Evolutionary conservation across 768 basidiomycete genomes (phyloP), one percentile per base, ranked within the genome.

Genomic region (Asterophora parasitica): DNA sequence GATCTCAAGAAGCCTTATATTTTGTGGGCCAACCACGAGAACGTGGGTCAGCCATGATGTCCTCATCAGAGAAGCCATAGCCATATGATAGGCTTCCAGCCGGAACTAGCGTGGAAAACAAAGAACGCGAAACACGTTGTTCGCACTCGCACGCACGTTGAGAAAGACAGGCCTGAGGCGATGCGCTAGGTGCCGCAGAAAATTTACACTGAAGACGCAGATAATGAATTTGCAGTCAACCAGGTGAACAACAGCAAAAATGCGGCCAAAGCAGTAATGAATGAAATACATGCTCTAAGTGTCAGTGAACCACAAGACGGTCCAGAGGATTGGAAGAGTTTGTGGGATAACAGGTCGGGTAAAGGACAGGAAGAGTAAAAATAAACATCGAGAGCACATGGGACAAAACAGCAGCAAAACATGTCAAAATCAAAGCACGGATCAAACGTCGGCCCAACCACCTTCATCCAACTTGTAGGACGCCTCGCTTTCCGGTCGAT

Each of bases 391-490:
- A 23, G 17, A 20, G 13, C 27, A 36, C 48, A 46, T 4, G 17
- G 23, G 28, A 17, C 28, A n/a, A n/a, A n/a, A n/a, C n/a, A n/a
- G n/a, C n/a, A n/a, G n/a, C 13, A 34, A 26, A 33, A 41, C 37
- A 31, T 13, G 19, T 34, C 12, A 15, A 7, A 30, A 30, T 30
- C 28, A 30, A 30, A 30, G 28, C 5, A 13, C 35, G 13, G 17
- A 49, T 80, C 63, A 92, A 50, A 92, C 81, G 60, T 92, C 90
- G 15, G 81, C 76, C 90, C 90, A 92, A 26, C 90, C 90, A 32
- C 90, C 90, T 73, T 92, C 90, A 59, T 92, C 88, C 23, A 92
- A 71, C 63, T 92, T 92, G 66, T 92, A 92, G 3, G 90, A 88
- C 7, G 91, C 90, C 65, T 92, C 90, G 61, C 88, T 90, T 67